Percentiles rank a stretch among this genome's conserved stretches.
Evolutionary conservation across 352 stramenopile species (phyloP).

Genomic region (Globisporangium cylindrosporum): DNA sequence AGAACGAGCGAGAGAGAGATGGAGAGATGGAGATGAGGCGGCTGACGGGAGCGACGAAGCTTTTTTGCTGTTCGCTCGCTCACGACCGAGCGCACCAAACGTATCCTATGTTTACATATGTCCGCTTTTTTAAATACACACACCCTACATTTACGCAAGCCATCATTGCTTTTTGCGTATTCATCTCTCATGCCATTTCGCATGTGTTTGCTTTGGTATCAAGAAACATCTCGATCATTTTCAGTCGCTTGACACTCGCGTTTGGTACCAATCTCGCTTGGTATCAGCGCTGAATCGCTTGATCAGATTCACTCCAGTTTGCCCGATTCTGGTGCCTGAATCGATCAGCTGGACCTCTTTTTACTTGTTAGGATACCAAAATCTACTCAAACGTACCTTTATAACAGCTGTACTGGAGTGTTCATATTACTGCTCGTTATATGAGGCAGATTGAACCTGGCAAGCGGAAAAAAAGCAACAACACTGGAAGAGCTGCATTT

Average conservation of each 20-base stretch:
- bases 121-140: slow-evolving; percentile 10
- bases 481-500: slow-evolving; percentile 1
- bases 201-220: background rate
- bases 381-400: background rate
- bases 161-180: background rate
- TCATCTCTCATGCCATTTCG: background rate
- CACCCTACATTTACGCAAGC: background rate
- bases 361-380: background rate
- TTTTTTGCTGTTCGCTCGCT: background rate
- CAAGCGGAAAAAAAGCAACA: background rate
- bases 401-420: background rate
- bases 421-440: background rate
- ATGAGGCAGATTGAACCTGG: background rate
- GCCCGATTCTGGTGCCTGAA: background rate
- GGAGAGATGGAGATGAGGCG: background rate
- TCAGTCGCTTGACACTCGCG: background rate
- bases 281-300: background rate
- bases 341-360: background rate
- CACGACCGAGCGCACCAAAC: slow-evolving; percentile 1
- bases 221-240: background rate
- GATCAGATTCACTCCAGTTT: background rate
- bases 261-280: background rate
- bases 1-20: background rate
- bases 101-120: slow-evolving; percentile 16
- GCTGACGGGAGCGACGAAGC: background rate